Base-by-base conservation (phyloP, 2,329 filamentous ascomycete genomes). In the Microsporum canis region DNA sequence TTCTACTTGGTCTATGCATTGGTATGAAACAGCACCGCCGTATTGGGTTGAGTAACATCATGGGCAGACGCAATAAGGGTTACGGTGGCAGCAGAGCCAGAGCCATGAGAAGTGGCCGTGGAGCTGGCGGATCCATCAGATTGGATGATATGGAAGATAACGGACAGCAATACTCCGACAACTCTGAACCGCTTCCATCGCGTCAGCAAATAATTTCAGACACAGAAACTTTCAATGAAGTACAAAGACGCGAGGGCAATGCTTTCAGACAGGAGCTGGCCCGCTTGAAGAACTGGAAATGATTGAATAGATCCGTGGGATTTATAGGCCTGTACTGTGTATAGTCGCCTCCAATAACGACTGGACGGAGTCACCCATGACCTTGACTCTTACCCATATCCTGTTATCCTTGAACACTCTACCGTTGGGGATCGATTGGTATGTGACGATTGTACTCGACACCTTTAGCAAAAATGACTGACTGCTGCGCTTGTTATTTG, bases 1-100 rank as follows among this genome's bases (percentile, higher is more conserved):
- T 77, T 38, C 65, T 74, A 12, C 62, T 69, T n/a, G 73, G 71
- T 2, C 63, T 77, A 17, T 75, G 66, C 43, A 71, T 76, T 61
- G 72, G 76, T 10, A 77, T 78, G 74, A 67, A 72, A 10, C 71
- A 74, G 59, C 71, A 72, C 29, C 71, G 76, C 49, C 67, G 63
- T 38, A 73, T 75, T 61, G 72, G 71, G 3, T 57, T 75, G 1
- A 72, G 70, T 5, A 73, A 69, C 53, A 63, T 74, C 61, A 74
- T 72, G 71, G 69, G 70, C 12, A 65, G 71, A 14, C 66, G 70
- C 55, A 64, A 63, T n/a, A 71, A 66, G 58, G 75, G 75, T 2
- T 76, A 77, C 60, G 73, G 70, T 1, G 66, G 67, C 8, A 66
- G 70, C 7, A 73, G 75, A 62, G 73, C 72, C 8, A 70, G 66